Percentiles rank a stretch among this genome's conserved stretches.
Evolutionary conservation across 208 protist species (phyloP).

Genomic region (Naegleria fowleri): DNA sequence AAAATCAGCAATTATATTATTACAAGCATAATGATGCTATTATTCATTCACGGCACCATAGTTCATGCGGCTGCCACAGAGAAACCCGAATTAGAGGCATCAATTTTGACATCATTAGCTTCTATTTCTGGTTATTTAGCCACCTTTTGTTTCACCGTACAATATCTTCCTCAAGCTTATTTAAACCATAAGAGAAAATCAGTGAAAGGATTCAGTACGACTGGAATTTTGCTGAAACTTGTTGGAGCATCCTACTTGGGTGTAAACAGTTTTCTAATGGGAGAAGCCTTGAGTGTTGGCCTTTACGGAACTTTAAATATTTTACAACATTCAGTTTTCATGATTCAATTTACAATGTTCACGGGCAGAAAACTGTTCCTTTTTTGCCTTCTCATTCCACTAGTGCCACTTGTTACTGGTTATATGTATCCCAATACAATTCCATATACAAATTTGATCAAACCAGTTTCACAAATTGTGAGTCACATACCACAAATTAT

Average conservation of each 20-base stretch:
- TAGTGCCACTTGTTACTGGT: background rate
- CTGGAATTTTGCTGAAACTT: conserved; percentile 8
- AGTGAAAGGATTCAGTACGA: conserved; percentile 10
- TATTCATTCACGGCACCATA: too few species aligned
- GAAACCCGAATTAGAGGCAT: background rate
- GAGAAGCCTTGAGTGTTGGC: background rate
- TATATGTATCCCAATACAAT: background rate
- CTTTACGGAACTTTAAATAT: conserved; percentile 27
- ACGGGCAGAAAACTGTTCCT: background rate
- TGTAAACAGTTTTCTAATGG: background rate
- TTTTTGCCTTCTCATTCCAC: background rate
- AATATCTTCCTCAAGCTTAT: conserved; percentile 8
- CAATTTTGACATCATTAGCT: background rate
- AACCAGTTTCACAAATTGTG: conserved; percentile 21
- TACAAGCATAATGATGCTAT: too few species aligned
- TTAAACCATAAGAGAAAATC: conserved; percentile 15
- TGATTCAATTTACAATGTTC: conserved; percentile 15
- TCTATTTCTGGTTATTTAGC: conserved; percentile 5
- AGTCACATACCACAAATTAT: conserved; percentile 23
- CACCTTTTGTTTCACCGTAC: conserved; percentile 12
- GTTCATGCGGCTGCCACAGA: background rate
- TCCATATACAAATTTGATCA: conserved; percentile 11
- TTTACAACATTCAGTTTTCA: conserved; percentile 17
- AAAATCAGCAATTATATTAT: too few species aligned
- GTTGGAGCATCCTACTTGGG: background rate